Percentiles rank a stretch among this genome's conserved stretches.
phyloP scores from a whole-genome alignment of 2,329 filamentous ascomycete species.

The Phyllosticta ampelicida region DNA sequence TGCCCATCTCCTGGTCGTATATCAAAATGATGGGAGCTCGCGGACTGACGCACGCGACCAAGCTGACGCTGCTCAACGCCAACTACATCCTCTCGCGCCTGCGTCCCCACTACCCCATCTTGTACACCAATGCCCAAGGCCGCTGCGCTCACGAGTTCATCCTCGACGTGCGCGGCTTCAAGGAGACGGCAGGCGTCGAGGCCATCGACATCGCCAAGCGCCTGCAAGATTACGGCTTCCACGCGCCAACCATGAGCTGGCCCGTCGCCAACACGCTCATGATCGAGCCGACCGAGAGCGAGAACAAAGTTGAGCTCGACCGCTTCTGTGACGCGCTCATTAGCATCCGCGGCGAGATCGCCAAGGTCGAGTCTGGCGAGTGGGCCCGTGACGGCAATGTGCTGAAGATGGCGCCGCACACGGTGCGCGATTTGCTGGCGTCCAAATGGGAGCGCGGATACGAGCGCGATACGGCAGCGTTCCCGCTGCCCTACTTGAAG shows the following conservation, averaged over 20 bases:
- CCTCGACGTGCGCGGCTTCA: conserved; percentile 76
- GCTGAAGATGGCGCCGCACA: conserved; percentile 81
- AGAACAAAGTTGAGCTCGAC: conserved; percentile 85
- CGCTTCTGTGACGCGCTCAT: conserved; percentile 87
- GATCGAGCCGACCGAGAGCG: conserved; percentile 94
- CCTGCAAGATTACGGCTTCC: conserved; percentile 94
- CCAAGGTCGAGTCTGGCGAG: conserved; percentile 68
- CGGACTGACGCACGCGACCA: conserved; percentile 79
- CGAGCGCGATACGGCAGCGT: conserved; percentile 70
- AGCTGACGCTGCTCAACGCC: conserved; percentile 87
- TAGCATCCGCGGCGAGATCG: conserved; percentile 75
- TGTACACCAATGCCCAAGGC: conserved; percentile 84
- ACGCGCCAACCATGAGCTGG: conserved; percentile 95
- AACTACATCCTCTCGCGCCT: conserved; percentile 92
- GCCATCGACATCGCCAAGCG: conserved; percentile 94
- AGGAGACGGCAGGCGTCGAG: conserved; percentile 71
- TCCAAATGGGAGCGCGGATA: conserved; percentile 78
- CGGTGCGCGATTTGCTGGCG: conserved; percentile 64
- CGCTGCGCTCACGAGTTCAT: conserved; percentile 98
- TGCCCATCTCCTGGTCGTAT: conserved; percentile 92
- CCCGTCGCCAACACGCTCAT: conserved; percentile 91
- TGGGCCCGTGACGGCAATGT: conserved; percentile 69
- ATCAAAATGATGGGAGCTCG: conserved; percentile 83
- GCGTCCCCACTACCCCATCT: conserved; percentile 72
- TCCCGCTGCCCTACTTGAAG: conserved; percentile 67